A percentile compares a stretch with the other conserved stretches of the same genome.
These are phyloP conservation scores for Xenoacremonium recifei DNA, from an alignment of 2,329 filamentous ascomycete species.

Conservation along the genomic window DNA sequence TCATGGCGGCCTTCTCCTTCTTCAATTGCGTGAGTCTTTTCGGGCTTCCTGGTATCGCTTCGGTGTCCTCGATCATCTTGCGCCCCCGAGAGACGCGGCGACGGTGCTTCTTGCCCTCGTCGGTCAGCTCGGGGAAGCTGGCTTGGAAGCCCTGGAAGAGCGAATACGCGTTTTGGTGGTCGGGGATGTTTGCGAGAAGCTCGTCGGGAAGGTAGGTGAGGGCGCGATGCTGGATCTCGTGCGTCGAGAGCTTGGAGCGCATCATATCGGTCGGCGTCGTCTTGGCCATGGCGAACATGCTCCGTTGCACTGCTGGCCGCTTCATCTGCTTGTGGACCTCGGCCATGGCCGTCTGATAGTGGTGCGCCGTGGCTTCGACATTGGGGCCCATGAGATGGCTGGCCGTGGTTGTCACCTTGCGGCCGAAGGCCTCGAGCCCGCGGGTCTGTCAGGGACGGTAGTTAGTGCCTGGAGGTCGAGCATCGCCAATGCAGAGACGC, in stretches of 20 bases:
- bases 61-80: constrained; percentile 69
- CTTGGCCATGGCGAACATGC: constrained; percentile 86
- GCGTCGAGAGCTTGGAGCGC: constrained; percentile 83
- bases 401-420: constrained; percentile 93
- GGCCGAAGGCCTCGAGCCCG: constrained; percentile 86
- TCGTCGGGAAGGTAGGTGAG: constrained; percentile 87
- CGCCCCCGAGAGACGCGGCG: constrained; percentile 72
- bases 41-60: constrained; percentile 53
- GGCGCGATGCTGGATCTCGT: constrained; percentile 92
- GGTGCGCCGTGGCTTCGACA: constrained; percentile 48
- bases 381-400: constrained; percentile 79
- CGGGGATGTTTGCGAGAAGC: constrained; percentile 83
- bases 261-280: constrained; percentile 93
- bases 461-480: constrained; percentile 15
- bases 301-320: constrained; percentile 79
- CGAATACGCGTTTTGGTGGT: constrained; percentile 81
- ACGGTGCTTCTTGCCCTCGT: constrained; percentile 69
- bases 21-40: constrained; percentile 72
- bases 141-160: constrained; percentile 97
- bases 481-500: constrained; percentile 20
- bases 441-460: constrained; percentile 59
- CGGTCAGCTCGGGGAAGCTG: constrained; percentile 69
- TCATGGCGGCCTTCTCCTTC: constrained; percentile 75
- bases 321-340: constrained; percentile 88
- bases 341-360: constrained; percentile 85